phyloP scores from a whole-genome alignment of 345 rosid species.

The Diplotaxis tenuifolia region DNA sequence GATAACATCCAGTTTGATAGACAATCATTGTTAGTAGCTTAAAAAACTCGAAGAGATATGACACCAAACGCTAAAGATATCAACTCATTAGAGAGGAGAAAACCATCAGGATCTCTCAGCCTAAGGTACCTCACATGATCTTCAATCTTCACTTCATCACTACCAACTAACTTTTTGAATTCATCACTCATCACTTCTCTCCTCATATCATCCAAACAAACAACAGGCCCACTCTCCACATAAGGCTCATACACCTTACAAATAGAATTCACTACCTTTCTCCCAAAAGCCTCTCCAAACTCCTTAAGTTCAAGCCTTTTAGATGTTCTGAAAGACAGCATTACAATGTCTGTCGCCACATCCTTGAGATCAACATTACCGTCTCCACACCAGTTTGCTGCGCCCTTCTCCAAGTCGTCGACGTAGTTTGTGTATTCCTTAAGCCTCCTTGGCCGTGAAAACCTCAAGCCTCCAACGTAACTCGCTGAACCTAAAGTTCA shows the following conservation, averaged over 20 bases:
- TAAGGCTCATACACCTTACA: constrained; percentile 61
- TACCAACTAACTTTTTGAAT: constrained; percentile 34
- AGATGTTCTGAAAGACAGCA: constrained; percentile 89
- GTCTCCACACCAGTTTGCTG: constrained; percentile 36
- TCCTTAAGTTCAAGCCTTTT: constrained; percentile 66
- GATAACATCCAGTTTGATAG: too few species aligned
- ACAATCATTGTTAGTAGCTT: constrained; percentile 4
- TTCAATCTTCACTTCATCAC: constrained; percentile 37
- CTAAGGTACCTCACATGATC: constrained; percentile 52
- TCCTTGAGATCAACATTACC: constrained; percentile 51
- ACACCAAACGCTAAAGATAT: constrained; percentile 69
- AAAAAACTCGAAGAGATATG: constrained; percentile 41
- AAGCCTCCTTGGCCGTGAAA: constrained; percentile 86
- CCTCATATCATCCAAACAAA: constrained; percentile 63
- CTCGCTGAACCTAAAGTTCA: constrained; percentile 83
- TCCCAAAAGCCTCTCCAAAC: constrained; percentile 61
- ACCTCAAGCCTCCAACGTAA: constrained; percentile 67
- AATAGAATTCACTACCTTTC: constrained; percentile 47
- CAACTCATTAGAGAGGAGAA: constrained; percentile 79
- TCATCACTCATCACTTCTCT: constrained; percentile 46
- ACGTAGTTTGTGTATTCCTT: constrained; percentile 64
- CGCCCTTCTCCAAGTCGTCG: constrained; percentile 55
- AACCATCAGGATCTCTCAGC: constrained; percentile 90
- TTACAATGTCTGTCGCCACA: constrained; percentile 71
- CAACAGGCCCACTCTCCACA: constrained; percentile 66